phyloP scores from a whole-genome alignment of 768 basidiomycete species.

The Tylopilus balloui region DNA sequence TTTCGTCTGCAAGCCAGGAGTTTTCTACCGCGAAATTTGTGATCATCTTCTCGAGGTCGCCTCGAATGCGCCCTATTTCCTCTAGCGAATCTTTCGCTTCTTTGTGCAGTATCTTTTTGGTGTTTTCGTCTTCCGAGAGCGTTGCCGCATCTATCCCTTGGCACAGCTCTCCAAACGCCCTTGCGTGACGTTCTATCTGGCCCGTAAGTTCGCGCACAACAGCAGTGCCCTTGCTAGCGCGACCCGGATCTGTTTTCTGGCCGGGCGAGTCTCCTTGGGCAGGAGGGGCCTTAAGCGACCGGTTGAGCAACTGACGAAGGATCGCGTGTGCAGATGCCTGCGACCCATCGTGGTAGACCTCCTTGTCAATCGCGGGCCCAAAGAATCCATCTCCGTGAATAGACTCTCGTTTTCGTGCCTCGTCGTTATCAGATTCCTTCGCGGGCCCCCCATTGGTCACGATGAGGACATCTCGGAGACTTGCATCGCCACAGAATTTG shows the following conservation, averaged over 20 bases:
- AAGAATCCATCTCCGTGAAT: slow-evolving; percentile 36
- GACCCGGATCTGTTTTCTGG: slow-evolving; percentile 36
- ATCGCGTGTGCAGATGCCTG: slow-evolving; percentile 42
- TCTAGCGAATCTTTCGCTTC: slow-evolving; percentile 37
- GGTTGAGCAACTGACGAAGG: slow-evolving; percentile 38
- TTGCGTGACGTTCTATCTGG: slow-evolving; percentile 38
- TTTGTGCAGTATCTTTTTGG: slow-evolving; percentile 34
- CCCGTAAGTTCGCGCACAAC: slow-evolving; percentile 42
- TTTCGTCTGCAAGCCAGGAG: slow-evolving; percentile 23
- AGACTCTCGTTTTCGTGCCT: background rate
- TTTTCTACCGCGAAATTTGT: slow-evolving; percentile 35
- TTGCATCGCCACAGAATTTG: slow-evolving; percentile 45
- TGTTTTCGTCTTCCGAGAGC: slow-evolving; percentile 37
- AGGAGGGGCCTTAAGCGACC: slow-evolving; percentile 34
- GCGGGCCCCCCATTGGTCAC: slow-evolving; percentile 44
- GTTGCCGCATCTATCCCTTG: slow-evolving; percentile 40
- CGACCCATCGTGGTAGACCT: slow-evolving; percentile 41
- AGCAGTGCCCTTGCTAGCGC: slow-evolving; percentile 44
- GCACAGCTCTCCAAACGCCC: slow-evolving; percentile 40
- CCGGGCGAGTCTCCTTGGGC: slow-evolving; percentile 45
- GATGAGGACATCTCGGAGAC: slow-evolving; percentile 44
- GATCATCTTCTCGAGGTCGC: slow-evolving; percentile 38
- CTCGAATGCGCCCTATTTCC: slow-evolving; percentile 39
- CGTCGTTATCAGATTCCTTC: background rate
- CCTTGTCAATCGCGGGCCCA: slow-evolving; percentile 41